These are phyloP conservation scores for Vitis hybrid DNA, from an alignment of 177 flowering plant species.

Conservation along the genomic window DNA sequence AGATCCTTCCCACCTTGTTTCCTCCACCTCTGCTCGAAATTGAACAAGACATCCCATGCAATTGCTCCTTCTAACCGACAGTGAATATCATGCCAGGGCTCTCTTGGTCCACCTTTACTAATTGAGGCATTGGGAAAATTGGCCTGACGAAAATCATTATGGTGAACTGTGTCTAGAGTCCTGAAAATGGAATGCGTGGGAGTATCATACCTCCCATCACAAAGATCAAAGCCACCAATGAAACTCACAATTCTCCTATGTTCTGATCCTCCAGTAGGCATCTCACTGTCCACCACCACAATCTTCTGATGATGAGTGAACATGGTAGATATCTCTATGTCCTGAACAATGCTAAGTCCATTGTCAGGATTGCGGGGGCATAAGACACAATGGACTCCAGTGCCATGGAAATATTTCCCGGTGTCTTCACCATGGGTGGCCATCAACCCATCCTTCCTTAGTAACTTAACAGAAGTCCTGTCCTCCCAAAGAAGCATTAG, in stretches of 20 bases:
- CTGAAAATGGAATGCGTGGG: constrained; percentile 47
- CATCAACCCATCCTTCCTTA: constrained; percentile 9
- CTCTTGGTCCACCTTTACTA: constrained; percentile 54
- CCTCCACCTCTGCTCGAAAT: constrained; percentile 59
- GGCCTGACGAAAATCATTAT: constrained; percentile 55
- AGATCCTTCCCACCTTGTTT: constrained; percentile 43
- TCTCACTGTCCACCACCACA: constrained; percentile 41
- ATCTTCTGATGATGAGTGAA: constrained; percentile 61
- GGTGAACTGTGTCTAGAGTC: constrained; percentile 43
- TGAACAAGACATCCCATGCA: constrained; percentile 60
- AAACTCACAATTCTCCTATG: constrained; percentile 49
- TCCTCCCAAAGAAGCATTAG: constrained; percentile 16
- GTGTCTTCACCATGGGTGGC: constrained; percentile 13
- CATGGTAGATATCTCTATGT: constrained; percentile 37
- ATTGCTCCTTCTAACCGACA: constrained; percentile 45
- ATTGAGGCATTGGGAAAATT: constrained; percentile 40
- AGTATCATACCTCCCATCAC: constrained; percentile 57
- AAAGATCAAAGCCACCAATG: constrained; percentile 57
- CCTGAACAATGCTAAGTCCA: constrained; percentile 42
- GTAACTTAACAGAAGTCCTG: neutral
- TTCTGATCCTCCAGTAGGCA: constrained; percentile 27
- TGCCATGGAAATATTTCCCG: neutral
- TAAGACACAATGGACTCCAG: constrained; percentile 18
- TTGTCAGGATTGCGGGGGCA: constrained; percentile 55
- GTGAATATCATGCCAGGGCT: constrained; percentile 67